phyloP scores from a whole-genome alignment of 495 filamentous ascomycete genomes.

The Cetradonia linearis region DNA sequence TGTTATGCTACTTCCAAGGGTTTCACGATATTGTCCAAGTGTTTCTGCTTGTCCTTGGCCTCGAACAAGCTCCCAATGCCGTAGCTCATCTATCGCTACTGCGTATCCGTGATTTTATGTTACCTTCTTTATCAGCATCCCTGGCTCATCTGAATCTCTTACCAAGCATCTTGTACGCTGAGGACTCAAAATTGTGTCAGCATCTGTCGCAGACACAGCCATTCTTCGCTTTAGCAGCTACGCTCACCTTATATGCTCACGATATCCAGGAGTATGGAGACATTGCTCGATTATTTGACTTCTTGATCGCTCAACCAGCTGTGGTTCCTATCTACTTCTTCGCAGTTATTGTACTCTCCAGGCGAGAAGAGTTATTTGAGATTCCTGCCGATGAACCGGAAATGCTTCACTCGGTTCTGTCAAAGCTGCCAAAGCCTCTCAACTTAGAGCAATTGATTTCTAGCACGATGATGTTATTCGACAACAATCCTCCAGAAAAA shows the following conservation, averaged over 20 bases:
- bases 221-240: conserved; percentile 85
- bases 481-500: conserved; percentile 58
- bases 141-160: conserved; percentile 75
- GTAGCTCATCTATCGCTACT: conserved; percentile 75
- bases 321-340: conserved; percentile 85
- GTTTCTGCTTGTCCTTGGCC: conserved; percentile 72
- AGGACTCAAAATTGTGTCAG: conserved; percentile 53
- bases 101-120: conserved; percentile 94
- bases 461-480: conserved; percentile 51
- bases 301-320: conserved; percentile 72
- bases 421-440: conserved; percentile 76
- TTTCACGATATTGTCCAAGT: conserved; percentile 99
- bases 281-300: conserved; percentile 84
- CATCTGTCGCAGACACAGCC: conserved; percentile 73
- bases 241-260: conserved; percentile 90
- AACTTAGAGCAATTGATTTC: conserved; percentile 69
- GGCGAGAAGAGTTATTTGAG: conserved; percentile 70
- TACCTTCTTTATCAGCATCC: conserved; percentile 74
- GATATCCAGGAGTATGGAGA: conserved; percentile 83
- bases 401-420: conserved; percentile 82
- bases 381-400: conserved; percentile 79
- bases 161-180: conserved; percentile 62
- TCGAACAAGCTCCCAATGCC: conserved; percentile 41
- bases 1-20: conserved; percentile 93
- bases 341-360: conserved; percentile 71